These are phyloP conservation scores for Magnaporthiopsis poae DNA, from an alignment of 2,329 filamentous ascomycete genomes.

Conservation along the genomic window DNA sequence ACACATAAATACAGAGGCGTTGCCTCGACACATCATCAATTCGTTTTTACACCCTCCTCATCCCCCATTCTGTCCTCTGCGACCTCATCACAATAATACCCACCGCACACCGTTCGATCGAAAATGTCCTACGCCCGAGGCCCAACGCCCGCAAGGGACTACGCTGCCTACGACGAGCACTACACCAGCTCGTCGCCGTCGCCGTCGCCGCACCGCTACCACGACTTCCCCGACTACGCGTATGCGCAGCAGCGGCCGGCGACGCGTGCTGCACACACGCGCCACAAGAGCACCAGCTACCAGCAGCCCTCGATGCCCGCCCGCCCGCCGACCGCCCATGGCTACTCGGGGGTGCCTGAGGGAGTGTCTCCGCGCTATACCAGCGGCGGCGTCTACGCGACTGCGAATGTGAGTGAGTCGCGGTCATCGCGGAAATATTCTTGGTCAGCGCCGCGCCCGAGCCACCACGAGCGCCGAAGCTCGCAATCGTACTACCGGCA, in stretches of 20 bases:
- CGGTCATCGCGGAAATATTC: slow-evolving; percentile 38
- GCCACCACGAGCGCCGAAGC: slow-evolving; percentile 42
- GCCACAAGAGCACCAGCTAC: slow-evolving; percentile 32
- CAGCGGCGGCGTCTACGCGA: slow-evolving; percentile 53
- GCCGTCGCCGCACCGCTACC: slow-evolving; percentile 44
- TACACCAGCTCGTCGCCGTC: slow-evolving; percentile 47
- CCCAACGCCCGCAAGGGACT: slow-evolving; percentile 40
- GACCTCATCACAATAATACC: slow-evolving; percentile 24
- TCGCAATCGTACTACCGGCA: slow-evolving; percentile 50
- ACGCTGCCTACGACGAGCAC: slow-evolving; percentile 42
- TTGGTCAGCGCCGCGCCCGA: slow-evolving; percentile 34
- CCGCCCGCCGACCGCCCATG: slow-evolving; percentile 32
- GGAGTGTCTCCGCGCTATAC: slow-evolving; percentile 48
- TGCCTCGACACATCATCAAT: slow-evolving; percentile 8
- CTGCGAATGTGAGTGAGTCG: slow-evolving; percentile 54
- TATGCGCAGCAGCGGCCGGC: slow-evolving; percentile 41
- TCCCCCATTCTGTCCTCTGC: slow-evolving; percentile 9
- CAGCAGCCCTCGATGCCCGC: slow-evolving; percentile 26
- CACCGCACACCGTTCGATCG: slow-evolving; percentile 18
- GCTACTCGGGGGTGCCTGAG: background rate
- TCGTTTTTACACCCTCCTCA: background rate
- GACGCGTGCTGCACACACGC: slow-evolving; percentile 39
- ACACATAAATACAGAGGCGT: slow-evolving; percentile 4
- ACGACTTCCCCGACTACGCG: slow-evolving; percentile 22
- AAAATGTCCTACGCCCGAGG: slow-evolving; percentile 35